A percentile compares a stretch with the other conserved stretches of the same genome.
Conservation (phyloP, 257 asterid species). For the Solanum ossicruentum region DNA sequence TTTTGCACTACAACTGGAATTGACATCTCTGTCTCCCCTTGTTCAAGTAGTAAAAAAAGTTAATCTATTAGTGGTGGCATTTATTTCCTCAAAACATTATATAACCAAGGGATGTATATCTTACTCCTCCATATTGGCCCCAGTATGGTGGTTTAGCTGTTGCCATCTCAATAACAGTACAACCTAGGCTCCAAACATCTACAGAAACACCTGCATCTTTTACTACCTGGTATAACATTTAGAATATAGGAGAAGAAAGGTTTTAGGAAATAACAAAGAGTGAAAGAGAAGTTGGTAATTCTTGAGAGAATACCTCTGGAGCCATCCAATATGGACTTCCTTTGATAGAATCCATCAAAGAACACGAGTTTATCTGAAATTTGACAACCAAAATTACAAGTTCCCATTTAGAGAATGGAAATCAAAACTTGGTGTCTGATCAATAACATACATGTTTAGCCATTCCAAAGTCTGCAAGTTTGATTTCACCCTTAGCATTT, state of each 20-base stretch:
- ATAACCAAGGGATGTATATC: background rate
- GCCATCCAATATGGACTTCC: constrained; percentile 71
- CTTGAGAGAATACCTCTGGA: constrained; percentile 32
- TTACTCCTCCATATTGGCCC: constrained; percentile 62
- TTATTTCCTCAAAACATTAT: background rate
- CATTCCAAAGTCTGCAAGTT: constrained; percentile 72
- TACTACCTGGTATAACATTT: constrained; percentile 23
- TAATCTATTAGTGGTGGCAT: background rate
- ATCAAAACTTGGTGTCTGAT: background rate
- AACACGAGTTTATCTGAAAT: constrained; percentile 43
- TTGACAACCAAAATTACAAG: background rate
- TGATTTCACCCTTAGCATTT: constrained; percentile 54
- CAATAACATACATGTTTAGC: constrained; percentile 42
- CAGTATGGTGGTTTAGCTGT: constrained; percentile 53
- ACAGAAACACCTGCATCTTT: constrained; percentile 37
- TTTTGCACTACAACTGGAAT: background rate
- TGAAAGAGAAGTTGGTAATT: background rate
- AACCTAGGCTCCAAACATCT: constrained; percentile 79
- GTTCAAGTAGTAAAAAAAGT: background rate
- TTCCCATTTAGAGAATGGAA: background rate
- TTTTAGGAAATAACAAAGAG: constrained; percentile 1
- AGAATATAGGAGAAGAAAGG: background rate
- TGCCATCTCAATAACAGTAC: constrained; percentile 69
- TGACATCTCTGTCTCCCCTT: background rate
- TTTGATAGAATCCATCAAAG: constrained; percentile 38